Evolutionary conservation across 805 yeast species (phyloP).

Genomic region (Candida caryicola): DNA sequence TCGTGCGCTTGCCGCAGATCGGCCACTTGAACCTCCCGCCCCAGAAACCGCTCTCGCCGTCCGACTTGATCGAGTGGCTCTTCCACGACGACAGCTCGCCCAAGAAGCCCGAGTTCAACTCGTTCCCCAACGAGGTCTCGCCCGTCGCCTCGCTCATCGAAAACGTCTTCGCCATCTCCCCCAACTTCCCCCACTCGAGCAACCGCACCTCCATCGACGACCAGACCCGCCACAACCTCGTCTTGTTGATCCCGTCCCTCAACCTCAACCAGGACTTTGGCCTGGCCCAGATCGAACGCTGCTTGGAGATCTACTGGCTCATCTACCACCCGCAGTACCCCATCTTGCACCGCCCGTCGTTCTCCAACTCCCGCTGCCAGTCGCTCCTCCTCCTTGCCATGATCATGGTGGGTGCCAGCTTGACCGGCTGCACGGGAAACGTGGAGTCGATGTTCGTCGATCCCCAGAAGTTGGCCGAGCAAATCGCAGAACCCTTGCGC

Average conservation of each 20-base stretch:
- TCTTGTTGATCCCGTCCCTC: constrained; percentile 7
- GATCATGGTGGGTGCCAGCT: constrained; percentile 12
- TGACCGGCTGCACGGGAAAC: constrained; percentile 4
- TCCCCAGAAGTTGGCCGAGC: constrained; percentile 8
- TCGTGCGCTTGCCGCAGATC: too few species aligned
- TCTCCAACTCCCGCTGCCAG: constrained; percentile 7
- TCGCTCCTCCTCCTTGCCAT: constrained; percentile 11
- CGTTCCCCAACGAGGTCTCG: constrained; percentile 7
- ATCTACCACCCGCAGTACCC: constrained; percentile 12
- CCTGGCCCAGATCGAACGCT: constrained; percentile 8
- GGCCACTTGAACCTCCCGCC: neutral
- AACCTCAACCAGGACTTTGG: constrained; percentile 7
- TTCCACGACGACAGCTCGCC: constrained; percentile 19
- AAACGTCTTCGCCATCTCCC: constrained; percentile 9
- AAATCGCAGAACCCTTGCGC: constrained; percentile 12
- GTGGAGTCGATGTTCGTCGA: constrained; percentile 5
- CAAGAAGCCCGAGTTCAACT: constrained; percentile 3
- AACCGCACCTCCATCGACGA: constrained; percentile 8
- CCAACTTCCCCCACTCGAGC: constrained; percentile 9
- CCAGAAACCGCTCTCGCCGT: constrained; percentile 22
- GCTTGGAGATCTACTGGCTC: constrained; percentile 10
- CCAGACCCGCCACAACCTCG: constrained; percentile 3
- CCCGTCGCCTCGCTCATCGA: constrained; percentile 9
- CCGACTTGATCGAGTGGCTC: constrained; percentile 31
- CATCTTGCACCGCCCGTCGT: constrained; percentile 12